Evolutionary conservation across 1,284 basidiomycete genomes (phyloP).

Genomic region (Tilletia indica): DNA sequence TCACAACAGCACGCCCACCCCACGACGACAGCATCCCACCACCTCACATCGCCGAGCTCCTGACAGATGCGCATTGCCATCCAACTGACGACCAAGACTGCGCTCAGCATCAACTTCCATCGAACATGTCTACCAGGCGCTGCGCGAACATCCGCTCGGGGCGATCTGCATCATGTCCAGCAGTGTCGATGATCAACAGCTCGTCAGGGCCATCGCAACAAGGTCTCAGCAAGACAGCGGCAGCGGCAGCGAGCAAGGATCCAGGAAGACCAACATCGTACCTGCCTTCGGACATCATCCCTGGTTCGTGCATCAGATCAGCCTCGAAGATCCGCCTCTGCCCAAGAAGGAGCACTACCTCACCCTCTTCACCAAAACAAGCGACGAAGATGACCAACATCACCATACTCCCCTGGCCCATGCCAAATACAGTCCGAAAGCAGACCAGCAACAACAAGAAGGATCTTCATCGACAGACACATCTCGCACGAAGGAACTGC

Average conservation of each 20-base stretch:
- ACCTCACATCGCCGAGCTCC: slow-evolving; percentile 21
- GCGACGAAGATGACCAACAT: neutral
- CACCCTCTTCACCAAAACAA: slow-evolving; percentile 26
- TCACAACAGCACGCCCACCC: neutral
- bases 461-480: too few species aligned
- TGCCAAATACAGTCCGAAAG: neutral
- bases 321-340: slow-evolving; percentile 29
- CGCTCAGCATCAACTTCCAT: slow-evolving; percentile 21
- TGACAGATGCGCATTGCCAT: slow-evolving; percentile 46
- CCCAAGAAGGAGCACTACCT: slow-evolving; percentile 35
- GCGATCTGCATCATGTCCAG: slow-evolving; percentile 46
- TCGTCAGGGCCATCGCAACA: slow-evolving; percentile 38
- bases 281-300: slow-evolving; percentile 40
- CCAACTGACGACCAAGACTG: slow-evolving; percentile 44
- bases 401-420: neutral
- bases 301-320: slow-evolving; percentile 46
- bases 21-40: neutral
- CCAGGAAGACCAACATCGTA: neutral
- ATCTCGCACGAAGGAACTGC: slow-evolving; percentile 27
- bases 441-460: neutral
- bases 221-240: neutral
- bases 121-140: slow-evolving; percentile 23
- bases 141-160: slow-evolving; percentile 22
- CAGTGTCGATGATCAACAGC: slow-evolving; percentile 37
- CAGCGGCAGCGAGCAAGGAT: neutral